A percentile compares a stretch with the other conserved stretches of the same genome.
phyloP scores from a whole-genome alignment of 148 eudicot genomes.

The Bassia scoparia region DNA sequence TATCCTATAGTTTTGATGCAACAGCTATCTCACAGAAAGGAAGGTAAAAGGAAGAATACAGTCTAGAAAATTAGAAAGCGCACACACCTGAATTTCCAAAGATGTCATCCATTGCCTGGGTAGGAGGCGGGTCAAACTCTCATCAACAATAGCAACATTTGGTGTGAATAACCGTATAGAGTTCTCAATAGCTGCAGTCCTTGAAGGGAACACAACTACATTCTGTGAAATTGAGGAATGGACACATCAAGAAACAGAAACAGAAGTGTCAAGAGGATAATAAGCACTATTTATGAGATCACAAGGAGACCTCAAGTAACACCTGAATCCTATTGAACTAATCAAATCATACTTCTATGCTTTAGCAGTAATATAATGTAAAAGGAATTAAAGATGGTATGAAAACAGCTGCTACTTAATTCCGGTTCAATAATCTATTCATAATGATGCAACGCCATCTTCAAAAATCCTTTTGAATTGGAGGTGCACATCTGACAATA shows the following conservation, averaged over 20 bases:
- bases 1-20: too few species aligned
- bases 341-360: not conserved
- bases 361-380: too few species aligned
- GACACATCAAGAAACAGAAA: too few species aligned
- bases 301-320: not conserved
- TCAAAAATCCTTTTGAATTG: too few species aligned
- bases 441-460: too few species aligned
- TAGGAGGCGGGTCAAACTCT: slow-evolving; percentile 65
- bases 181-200: slow-evolving; percentile 87
- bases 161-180: slow-evolving; percentile 80
- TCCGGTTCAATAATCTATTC: too few species aligned
- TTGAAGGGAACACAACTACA: slow-evolving; percentile 89
- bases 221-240: too few species aligned
- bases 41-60: too few species aligned
- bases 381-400: too few species aligned
- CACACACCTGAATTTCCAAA: slow-evolving; percentile 66
- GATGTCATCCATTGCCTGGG: slow-evolving; percentile 96
- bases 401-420: too few species aligned
- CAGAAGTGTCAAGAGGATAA: slow-evolving; percentile 11
- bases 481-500: too few species aligned
- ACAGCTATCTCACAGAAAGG: too few species aligned
- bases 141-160: slow-evolving; percentile 87
- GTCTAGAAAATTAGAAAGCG: slow-evolving; percentile 17
- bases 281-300: slow-evolving; percentile 7
- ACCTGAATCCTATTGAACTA: not conserved